Evolutionary conservation across 1,284 basidiomycete species (phyloP).

Genomic region (Microbotryomycetes sp.): DNA sequence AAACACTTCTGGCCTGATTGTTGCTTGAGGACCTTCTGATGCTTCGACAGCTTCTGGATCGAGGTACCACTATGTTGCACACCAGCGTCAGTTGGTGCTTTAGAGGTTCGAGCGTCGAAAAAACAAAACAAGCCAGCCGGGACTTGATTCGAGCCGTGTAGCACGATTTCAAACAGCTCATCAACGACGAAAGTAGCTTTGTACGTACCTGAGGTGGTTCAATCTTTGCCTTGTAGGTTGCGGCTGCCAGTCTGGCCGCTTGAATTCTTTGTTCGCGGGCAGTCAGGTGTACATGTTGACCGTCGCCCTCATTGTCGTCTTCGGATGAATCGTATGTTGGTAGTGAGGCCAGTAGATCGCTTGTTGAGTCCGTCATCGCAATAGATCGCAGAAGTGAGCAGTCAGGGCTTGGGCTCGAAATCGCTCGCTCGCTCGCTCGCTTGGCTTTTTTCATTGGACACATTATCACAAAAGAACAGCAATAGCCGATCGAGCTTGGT

Average conservation of each 20-base stretch:
- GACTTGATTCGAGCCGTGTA: background rate
- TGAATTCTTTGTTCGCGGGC: background rate
- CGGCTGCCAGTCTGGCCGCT: background rate
- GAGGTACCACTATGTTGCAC: background rate
- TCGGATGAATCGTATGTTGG: background rate
- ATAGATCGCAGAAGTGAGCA: too few relatives aligned
- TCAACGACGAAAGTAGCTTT: too few relatives aligned
- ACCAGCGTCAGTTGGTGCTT: background rate
- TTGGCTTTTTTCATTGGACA: too few relatives aligned
- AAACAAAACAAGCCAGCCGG: background rate
- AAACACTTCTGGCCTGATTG: background rate
- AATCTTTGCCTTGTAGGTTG: background rate
- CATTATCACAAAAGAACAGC: too few relatives aligned
- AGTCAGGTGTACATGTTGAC: too few relatives aligned
- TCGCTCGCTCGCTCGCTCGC: background rate
- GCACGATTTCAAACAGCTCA: background rate
- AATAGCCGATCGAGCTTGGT: too few relatives aligned
- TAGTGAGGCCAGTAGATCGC: background rate
- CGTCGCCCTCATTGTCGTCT: background rate
- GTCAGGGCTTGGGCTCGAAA: too few relatives aligned
- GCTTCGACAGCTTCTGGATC: background rate
- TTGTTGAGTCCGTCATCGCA: background rate
- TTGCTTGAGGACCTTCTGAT: background rate
- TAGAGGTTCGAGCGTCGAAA: too few relatives aligned
- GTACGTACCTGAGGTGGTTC: background rate